Evolutionary conservation across 352 stramenopile genomes (phyloP).

Genomic region (Poterioochromonas sp.): DNA sequence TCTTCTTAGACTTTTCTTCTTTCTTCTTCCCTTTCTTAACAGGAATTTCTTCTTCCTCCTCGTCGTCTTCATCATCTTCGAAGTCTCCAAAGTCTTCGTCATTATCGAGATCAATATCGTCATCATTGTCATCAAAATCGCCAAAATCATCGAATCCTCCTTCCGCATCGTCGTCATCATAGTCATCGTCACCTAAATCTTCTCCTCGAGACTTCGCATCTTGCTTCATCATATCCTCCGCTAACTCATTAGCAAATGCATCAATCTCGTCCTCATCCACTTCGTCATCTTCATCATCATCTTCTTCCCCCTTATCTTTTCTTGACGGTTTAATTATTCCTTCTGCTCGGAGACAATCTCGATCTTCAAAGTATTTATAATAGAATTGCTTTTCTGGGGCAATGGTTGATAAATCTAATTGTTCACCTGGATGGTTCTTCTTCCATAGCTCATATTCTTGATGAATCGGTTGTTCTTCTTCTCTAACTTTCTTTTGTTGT

Average conservation of each 20-base stretch:
- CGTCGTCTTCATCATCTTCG: background rate
- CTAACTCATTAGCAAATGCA: conserved; percentile 71
- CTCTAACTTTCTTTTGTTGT: conserved; percentile 1
- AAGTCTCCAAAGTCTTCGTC: background rate
- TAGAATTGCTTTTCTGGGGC: conserved; percentile 76
- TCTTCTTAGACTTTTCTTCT: too few relatives aligned
- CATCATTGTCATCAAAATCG: conserved; percentile 23
- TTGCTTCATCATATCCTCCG: conserved; percentile 36
- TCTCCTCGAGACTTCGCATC: conserved; percentile 43
- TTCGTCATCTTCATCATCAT: conserved; percentile 37
- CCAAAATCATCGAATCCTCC: background rate
- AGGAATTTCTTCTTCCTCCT: conserved; percentile 21
- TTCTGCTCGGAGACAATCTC: conserved; percentile 36
- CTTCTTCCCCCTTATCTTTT: conserved; percentile 37
- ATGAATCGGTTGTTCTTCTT: background rate
- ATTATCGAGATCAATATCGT: conserved; percentile 4
- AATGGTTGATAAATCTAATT: conserved; percentile 55
- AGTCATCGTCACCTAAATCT: conserved; percentile 22
- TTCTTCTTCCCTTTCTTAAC: background rate
- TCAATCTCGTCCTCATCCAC: conserved; percentile 62
- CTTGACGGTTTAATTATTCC: conserved; percentile 52
- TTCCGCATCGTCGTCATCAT: conserved; percentile 12
- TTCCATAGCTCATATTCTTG: background rate
- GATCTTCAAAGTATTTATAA: conserved; percentile 81
- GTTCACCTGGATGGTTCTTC: conserved; percentile 14